These are phyloP conservation scores for Lentinula raphanica DNA, from an alignment of 768 basidiomycete species.

Conservation along the genomic window DNA sequence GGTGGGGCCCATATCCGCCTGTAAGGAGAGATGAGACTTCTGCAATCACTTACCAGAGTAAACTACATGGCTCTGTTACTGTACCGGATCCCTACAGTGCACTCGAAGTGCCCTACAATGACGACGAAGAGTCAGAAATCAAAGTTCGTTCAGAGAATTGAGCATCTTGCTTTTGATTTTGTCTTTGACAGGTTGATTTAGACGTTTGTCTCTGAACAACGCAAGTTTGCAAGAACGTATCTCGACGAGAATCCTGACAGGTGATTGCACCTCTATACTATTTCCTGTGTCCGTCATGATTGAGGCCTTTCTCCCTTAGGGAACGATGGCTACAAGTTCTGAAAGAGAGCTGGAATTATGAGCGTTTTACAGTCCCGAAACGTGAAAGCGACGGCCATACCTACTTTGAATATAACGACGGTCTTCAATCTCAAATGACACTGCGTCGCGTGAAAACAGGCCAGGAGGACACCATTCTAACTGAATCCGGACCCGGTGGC, in stretches of 20 bases:
- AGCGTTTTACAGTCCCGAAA: background rate
- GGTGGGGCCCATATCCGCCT: background rate
- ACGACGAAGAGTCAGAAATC: background rate
- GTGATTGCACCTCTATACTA: background rate
- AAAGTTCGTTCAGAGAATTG: slow-evolving; percentile 1
- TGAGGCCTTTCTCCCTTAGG: background rate
- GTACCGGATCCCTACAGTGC: background rate
- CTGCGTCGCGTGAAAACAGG: background rate
- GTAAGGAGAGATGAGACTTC: slow-evolving; percentile 2
- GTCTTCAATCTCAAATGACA: slow-evolving; percentile 2
- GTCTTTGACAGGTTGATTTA: background rate
- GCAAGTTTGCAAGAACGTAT: slow-evolving; percentile 1
- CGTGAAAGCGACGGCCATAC: slow-evolving; percentile 1
- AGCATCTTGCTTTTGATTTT: background rate
- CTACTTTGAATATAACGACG: slow-evolving; percentile 5
- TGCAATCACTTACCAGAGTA: background rate
- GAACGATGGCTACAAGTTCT: background rate
- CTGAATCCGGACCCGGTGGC: slow-evolving; percentile 3
- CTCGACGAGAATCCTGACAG: slow-evolving; percentile 3
- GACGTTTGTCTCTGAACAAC: background rate
- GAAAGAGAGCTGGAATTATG: slow-evolving; percentile 3
- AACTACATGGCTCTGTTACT: background rate
- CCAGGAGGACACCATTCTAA: slow-evolving; percentile 3
- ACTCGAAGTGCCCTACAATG: background rate
- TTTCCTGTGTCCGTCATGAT: background rate